phyloP scores from a whole-genome alignment of 805 yeast genomes.

The Citeromyces matritensis region DNA sequence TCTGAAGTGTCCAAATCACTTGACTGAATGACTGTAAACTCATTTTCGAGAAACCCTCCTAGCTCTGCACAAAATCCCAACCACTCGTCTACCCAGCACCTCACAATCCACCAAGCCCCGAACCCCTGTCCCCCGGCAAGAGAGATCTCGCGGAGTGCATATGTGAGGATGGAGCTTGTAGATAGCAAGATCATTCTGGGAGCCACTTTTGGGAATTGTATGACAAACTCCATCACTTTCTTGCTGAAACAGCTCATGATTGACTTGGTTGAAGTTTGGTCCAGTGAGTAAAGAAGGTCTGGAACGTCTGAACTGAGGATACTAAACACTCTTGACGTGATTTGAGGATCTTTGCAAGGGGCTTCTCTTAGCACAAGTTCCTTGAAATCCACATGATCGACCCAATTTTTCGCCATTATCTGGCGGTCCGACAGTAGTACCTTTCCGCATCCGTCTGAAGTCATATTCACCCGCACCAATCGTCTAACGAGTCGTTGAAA shows the following conservation, averaged over 20 bases:
- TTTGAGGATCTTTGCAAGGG: conserved; percentile 5
- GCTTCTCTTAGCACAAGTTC: conserved; percentile 4
- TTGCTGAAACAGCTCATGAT: too few species aligned
- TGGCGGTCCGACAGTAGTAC: conserved; percentile 15
- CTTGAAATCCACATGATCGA: conserved; percentile 21
- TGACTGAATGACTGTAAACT: too few species aligned
- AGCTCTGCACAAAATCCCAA: conserved; percentile 51
- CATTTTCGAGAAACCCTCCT: conserved; percentile 30
- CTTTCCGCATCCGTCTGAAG: conserved; percentile 2
- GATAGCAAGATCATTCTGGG: conserved; percentile 42
- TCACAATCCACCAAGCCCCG: conserved; percentile 62
- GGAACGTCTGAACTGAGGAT: conserved; percentile 18
- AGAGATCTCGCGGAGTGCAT: conserved; percentile 48
- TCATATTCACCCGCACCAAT: conserved; percentile 2
- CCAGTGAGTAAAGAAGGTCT: conserved; percentile 9
- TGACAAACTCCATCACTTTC: conserved; percentile 1
- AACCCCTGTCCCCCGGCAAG: conserved; percentile 42
- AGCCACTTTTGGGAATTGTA: conserved; percentile 28
- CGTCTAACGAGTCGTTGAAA: conserved; percentile 1
- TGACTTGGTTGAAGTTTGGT: too few species aligned
- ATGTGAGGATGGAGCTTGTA: conserved; percentile 36
- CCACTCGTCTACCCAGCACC: conserved; percentile 70
- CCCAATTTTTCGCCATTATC: conserved; percentile 33
- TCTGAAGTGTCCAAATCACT: too few species aligned
- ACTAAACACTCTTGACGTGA: conserved; percentile 14